Percentiles rank a stretch among this genome's conserved stretches.
These are phyloP conservation scores for Oehlia diaphana DNA, from an alignment of 192 early-diverging fungal genomes.

Conservation along the genomic window DNA sequence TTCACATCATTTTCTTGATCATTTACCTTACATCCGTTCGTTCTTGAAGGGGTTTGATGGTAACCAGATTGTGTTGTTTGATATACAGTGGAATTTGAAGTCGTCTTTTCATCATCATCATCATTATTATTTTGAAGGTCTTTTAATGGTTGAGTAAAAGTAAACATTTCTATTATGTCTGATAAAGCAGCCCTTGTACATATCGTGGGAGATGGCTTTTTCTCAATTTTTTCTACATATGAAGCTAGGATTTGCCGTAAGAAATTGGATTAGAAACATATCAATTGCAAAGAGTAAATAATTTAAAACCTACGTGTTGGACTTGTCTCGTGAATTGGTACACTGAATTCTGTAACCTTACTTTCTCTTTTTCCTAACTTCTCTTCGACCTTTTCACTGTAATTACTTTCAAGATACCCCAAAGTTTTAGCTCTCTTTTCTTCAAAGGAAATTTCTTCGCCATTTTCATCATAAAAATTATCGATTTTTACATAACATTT, in stretches of 20 bases:
- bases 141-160: conserved; percentile 17
- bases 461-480: conserved; percentile 8
- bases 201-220: conserved; percentile 27
- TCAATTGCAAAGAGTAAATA: neutral
- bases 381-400: neutral
- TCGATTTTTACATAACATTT: conserved; percentile 3
- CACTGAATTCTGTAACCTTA: neutral
- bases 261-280: neutral
- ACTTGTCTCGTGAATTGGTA: neutral
- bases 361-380: neutral
- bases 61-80: neutral
- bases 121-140: conserved; percentile 9
- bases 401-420: neutral
- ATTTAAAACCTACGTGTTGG: neutral
- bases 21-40: neutral
- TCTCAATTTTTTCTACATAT: neutral
- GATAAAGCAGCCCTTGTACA: conserved; percentile 20
- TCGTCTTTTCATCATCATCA: neutral
- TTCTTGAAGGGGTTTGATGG: neutral
- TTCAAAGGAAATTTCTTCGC: conserved; percentile 25
- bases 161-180: conserved; percentile 25
- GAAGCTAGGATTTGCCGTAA: neutral
- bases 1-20: neutral
- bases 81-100: neutral
- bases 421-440: conserved; percentile 8